Evolutionary conservation across 768 basidiomycete genomes (phyloP).

Genomic region (Tephrocybe sp.): DNA sequence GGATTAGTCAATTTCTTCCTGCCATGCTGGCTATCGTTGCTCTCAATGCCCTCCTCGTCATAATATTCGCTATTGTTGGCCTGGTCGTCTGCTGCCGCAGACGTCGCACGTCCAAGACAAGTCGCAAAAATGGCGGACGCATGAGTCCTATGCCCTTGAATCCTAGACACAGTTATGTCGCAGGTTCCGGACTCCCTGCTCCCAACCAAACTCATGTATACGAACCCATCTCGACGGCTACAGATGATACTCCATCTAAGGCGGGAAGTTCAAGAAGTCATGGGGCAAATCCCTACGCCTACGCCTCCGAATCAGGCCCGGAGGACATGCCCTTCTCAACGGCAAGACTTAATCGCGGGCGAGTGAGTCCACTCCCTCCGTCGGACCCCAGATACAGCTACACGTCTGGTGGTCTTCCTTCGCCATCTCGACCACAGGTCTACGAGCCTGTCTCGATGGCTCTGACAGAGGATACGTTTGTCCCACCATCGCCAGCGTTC

Average conservation of each 20-base stretch:
- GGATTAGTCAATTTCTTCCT: slow-evolving; percentile 66
- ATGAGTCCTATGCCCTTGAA: slow-evolving; percentile 61
- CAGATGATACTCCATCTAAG: slow-evolving; percentile 1
- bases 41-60: slow-evolving; percentile 71
- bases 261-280: not conserved
- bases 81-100: slow-evolving; percentile 54
- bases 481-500: slow-evolving; percentile 62
- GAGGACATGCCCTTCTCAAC: slow-evolving; percentile 22
- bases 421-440: slow-evolving; percentile 35
- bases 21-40: slow-evolving; percentile 76
- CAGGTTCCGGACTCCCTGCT: slow-evolving; percentile 23
- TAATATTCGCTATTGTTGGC: slow-evolving; percentile 56
- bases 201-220: slow-evolving; percentile 45
- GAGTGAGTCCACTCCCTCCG: slow-evolving; percentile 57
- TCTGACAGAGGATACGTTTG: slow-evolving; percentile 56
- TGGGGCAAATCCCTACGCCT: not conserved
- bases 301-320: not conserved
- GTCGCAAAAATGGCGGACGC: slow-evolving; percentile 40
- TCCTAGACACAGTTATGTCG: slow-evolving; percentile 40
- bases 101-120: slow-evolving; percentile 29
- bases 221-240: slow-evolving; percentile 57
- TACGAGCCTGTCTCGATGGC: slow-evolving; percentile 79
- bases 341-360: slow-evolving; percentile 37
- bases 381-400: slow-evolving; percentile 42
- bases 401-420: slow-evolving; percentile 20